phyloP scores from a whole-genome alignment of 768 basidiomycete genomes.

The Leccinellum albellum region DNA sequence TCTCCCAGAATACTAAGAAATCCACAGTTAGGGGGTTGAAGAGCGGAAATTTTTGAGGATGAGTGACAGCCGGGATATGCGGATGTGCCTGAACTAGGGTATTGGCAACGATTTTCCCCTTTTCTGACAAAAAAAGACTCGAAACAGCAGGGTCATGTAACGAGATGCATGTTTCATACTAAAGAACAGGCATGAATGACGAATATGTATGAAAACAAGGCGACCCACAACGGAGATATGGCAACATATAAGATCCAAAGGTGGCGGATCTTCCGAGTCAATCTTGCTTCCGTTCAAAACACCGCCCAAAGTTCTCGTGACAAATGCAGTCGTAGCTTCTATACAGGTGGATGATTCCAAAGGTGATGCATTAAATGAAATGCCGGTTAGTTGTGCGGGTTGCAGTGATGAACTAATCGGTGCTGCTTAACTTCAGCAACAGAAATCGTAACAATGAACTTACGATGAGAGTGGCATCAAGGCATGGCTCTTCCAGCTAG shows the following conservation, averaged over 20 bases:
- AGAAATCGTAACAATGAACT: conserved; percentile 24
- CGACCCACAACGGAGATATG: conserved; percentile 44
- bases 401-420: conserved; percentile 39
- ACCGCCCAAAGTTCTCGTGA: conserved; percentile 45
- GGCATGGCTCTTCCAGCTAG: conserved; percentile 57
- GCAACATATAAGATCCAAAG: conserved; percentile 49
- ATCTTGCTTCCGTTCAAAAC: conserved; percentile 48
- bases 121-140: conserved; percentile 50
- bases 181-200: background rate
- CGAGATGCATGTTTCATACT: conserved; percentile 16
- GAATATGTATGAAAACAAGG: background rate
- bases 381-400: conserved; percentile 45
- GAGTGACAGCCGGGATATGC: conserved; percentile 51
- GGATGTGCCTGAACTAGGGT: conserved; percentile 42
- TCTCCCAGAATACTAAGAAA: conserved; percentile 72
- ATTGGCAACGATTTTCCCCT: conserved; percentile 40
- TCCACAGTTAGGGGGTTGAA: conserved; percentile 72
- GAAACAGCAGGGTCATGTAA: conserved; percentile 20
- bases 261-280: conserved; percentile 44
- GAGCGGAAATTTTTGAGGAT: conserved; percentile 72
- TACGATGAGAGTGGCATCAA: conserved; percentile 40
- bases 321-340: conserved; percentile 46
- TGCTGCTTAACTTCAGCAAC: conserved; percentile 3
- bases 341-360: conserved; percentile 38
- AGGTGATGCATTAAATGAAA: conserved; percentile 41